Evolutionary conservation across 164 flowering plant species (phyloP), one percentile per base, ranked within the genome.

Genomic region (Pachysandra terminalis): DNA sequence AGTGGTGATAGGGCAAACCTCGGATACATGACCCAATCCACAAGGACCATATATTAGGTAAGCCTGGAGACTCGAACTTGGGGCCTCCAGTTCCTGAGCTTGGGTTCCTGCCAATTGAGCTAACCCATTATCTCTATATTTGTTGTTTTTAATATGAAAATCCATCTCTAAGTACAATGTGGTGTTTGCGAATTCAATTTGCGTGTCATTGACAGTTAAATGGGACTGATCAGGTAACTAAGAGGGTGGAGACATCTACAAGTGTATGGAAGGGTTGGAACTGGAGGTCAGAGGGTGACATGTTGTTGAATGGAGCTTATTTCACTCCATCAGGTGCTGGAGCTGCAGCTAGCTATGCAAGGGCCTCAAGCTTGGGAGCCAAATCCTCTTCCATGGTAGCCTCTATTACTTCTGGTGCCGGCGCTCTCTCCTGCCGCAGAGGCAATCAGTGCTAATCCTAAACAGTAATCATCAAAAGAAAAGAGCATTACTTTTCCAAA

Each of bases 241-340:
- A 90, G 82, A 90, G 98, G 67, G 93, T 95, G 49, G 88, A 84
- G 0, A 86, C 96, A 0, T 61, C 73, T 28, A 23, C 65, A 19
- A 48, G 77, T 17, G 49, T 52, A 60, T 90, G 97, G 97, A 85
- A 85, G 74, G 59, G 71, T 65, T 91, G 98, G 97, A 90, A 94
- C 65, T 94, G 98, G 98, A 89, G 97, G 52, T 91, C 98, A 19
- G 94, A 86, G 66, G 97, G 97, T n/a, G 98, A 95, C 74, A 40
- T 92, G 71, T 19, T 95, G 74, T 73, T 89, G 57, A 95, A 95
- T 65, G 98, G 97, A 19, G 98, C 98, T 21, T 95, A 85, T 79
- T 95, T 95, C 84, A 89, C 90, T 28, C 81, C 96, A 19, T 95
- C 99, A 9, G 99, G 99, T 27, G 87, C 87, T 19, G 92, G 89